Base-by-base conservation (phyloP, 2,329 filamentous ascomycete species). In the Paecilomyces sp. region DNA sequence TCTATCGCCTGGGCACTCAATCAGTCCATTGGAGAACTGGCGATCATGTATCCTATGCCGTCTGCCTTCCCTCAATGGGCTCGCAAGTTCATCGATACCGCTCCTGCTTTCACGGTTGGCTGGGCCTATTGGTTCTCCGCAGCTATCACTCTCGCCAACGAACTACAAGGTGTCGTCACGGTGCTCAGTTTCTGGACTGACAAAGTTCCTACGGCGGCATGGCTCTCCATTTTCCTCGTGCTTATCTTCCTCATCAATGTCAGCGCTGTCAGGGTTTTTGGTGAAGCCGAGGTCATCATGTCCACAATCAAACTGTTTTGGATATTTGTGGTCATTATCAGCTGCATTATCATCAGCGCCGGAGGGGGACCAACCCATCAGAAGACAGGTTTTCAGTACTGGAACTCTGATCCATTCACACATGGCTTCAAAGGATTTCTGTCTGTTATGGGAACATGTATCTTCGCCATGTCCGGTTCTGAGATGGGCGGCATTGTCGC, bases 281-380 rank as follows among this genome's bases (percentile, higher is more conserved):
- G 74, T 3, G 78, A 81, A 60, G 74, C 78, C 12, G 79, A 81
- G 62, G 78, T 80, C 18, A 61, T 77, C 5, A 70, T 73, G 36
- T 77, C 76, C 6, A 70, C 71, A 1, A 76, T 80, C 65, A 81
- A 81, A 61, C 79, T 80, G 41, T 70, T 74, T 34, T 80, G 78
- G 77, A 79, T 81, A 57, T 74, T 80, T 58, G 72, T 80, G 25
- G 76, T 80, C 62, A 80, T 81, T 63, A 74, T 80, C 54, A 77
- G 76, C 15, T 68, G 77, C 47, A 74, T 74, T 54, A 73, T 79
- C 54, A 72, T 79, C 36, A 77, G 76, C 11, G 78, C 78, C n/a
- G 78, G 78, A 7, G 77, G 77, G 8, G 77, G 72, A 1, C 74
- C 77, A 28, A 70, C 69, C 55, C 65, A 71, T 41, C 66, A 66